These are phyloP conservation scores for Beauveria pseudobassiana DNA, from an alignment of 2,329 filamentous ascomycete species.

Conservation along the genomic window DNA sequence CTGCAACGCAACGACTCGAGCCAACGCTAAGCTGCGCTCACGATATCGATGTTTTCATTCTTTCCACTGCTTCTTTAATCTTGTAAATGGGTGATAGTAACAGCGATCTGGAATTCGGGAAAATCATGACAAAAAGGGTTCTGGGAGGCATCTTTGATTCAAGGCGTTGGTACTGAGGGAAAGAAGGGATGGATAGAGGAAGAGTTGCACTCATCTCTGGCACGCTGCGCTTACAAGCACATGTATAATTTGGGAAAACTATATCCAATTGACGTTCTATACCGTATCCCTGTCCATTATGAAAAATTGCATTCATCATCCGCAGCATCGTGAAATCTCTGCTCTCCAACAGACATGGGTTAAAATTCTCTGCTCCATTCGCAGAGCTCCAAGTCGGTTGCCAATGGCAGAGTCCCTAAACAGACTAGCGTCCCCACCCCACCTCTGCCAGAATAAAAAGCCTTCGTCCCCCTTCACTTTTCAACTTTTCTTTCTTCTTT, in stretches of 20 bases:
- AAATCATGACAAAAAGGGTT: conserved; percentile 4
- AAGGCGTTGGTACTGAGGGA: background rate
- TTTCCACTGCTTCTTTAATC: background rate
- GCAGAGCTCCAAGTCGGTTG: background rate
- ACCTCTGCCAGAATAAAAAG: conserved; percentile 7
- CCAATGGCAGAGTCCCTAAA: conserved; percentile 7
- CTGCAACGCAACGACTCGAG: conserved; percentile 24
- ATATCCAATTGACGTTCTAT: background rate
- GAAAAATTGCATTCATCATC: background rate
- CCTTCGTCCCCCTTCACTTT: conserved; percentile 1
- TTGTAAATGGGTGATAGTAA: background rate
- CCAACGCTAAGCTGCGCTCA: background rate
- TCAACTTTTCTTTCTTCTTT: conserved; percentile 20
- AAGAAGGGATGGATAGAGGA: background rate
- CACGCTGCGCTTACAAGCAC: background rate
- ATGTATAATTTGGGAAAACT: background rate
- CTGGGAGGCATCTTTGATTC: background rate
- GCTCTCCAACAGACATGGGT: background rate
- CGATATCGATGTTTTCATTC: background rate
- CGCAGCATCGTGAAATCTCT: background rate
- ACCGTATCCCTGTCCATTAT: background rate
- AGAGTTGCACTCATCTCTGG: background rate
- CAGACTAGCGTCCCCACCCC: conserved; percentile 7
- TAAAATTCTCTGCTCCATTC: background rate
- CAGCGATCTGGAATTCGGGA: background rate